These are phyloP conservation scores for Plasmodium chabaudi DNA, from an alignment of 169 alveolate species.

Conservation along the genomic window DNA sequence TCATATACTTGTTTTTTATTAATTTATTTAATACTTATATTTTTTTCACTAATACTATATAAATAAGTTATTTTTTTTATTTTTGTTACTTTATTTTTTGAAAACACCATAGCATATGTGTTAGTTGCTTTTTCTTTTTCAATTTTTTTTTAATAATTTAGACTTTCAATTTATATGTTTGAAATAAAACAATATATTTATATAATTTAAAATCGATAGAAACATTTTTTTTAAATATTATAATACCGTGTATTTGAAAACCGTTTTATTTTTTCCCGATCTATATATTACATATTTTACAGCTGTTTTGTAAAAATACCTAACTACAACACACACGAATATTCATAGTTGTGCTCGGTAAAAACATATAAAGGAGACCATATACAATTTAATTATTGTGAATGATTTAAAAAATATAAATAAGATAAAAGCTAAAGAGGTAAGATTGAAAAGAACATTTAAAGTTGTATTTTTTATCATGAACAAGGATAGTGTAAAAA, in stretches of 20 bases:
- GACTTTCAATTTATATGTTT: conserved; percentile 4
- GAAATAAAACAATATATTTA: not conserved
- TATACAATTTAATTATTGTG: conserved; percentile 9
- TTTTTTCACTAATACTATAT: conserved; percentile 1
- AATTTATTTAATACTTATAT: not conserved
- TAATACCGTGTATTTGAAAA: not conserved
- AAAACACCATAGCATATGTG: not conserved
- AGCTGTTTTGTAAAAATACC: not conserved
- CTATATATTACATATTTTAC: not conserved
- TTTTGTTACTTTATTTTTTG: conserved; percentile 1
- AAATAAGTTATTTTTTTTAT: not conserved
- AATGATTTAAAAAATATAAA: not conserved
- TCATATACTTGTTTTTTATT: not conserved
- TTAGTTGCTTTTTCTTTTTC: not conserved
- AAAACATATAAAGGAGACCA: not conserved
- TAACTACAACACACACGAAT: not conserved
- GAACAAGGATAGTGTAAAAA: conserved; percentile 1
- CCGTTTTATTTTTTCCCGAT: not conserved
- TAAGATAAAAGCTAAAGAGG: not conserved
- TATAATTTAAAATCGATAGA: not conserved
- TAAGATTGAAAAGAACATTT: not conserved
- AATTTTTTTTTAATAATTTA: conserved; percentile 3
- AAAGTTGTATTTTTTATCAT: not conserved
- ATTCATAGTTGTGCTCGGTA: not conserved
- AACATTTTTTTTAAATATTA: not conserved